Conservation (phyloP, 2,329 filamentous ascomycete genomes). For the Aspergillus texensis region DNA sequence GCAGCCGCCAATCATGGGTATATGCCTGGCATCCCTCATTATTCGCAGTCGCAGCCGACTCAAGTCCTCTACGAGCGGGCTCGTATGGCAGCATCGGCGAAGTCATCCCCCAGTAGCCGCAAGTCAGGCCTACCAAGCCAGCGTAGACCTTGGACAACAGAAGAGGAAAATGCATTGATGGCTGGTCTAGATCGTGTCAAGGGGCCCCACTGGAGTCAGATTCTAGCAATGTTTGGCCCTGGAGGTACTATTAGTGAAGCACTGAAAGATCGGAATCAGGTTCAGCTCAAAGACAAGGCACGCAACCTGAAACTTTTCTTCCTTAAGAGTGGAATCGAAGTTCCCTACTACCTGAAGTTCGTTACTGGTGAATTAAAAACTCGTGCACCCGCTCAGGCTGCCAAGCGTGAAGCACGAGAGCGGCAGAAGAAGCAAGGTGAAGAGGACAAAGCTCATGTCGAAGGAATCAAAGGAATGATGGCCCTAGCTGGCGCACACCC, state of each 20-base stretch:
- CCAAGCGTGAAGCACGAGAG: conserved; percentile 53
- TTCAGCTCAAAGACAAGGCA: conserved; percentile 90
- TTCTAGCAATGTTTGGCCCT: conserved; percentile 78
- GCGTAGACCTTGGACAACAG: conserved; percentile 81
- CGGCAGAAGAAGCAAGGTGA: conserved; percentile 49
- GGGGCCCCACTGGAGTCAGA: conserved; percentile 91
- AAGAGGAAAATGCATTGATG: conserved; percentile 90
- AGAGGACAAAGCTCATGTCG: conserved; percentile 51
- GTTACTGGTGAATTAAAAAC: conserved; percentile 91
- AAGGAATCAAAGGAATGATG: conserved; percentile 52
- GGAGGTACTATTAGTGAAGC: conserved; percentile 80
- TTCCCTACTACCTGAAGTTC: conserved; percentile 82
- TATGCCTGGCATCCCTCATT: conserved; percentile 49
- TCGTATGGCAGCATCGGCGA: conserved; percentile 57
- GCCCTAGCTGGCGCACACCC: conserved; percentile 48
- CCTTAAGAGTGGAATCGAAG: conserved; percentile 86
- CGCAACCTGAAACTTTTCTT: conserved; percentile 90
- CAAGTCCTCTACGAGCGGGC: conserved; percentile 62
- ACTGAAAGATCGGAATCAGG: conserved; percentile 84
- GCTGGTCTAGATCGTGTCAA: conserved; percentile 84
- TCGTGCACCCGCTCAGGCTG: conserved; percentile 67
- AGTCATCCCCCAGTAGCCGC: conserved; percentile 56
- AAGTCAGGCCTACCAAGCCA: conserved; percentile 58
- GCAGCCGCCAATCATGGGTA: conserved; percentile 46
- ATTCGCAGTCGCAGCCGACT: conserved; percentile 53